Percentiles rank a stretch among this genome's conserved stretches.
Conservation (phyloP, 2,329 filamentous ascomycete species). For the Diaporthe sp. region DNA sequence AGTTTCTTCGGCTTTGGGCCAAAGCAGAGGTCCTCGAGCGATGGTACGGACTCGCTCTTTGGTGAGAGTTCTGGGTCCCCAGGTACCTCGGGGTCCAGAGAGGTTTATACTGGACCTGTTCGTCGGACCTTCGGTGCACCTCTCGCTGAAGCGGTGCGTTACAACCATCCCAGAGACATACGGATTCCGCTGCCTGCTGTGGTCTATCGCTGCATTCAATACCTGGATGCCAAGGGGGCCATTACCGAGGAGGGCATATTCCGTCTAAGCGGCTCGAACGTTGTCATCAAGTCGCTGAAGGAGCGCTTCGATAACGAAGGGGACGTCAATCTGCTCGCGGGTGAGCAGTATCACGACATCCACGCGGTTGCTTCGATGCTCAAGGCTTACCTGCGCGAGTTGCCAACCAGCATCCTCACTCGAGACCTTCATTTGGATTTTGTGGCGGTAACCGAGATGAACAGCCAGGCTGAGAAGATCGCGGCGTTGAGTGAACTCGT, state of each 20-base stretch:
- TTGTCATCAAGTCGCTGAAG: conserved; percentile 89
- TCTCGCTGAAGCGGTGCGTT: conserved; percentile 87
- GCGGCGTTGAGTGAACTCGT: conserved; percentile 82
- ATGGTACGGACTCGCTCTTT: conserved; percentile 69
- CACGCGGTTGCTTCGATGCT: conserved; percentile 94
- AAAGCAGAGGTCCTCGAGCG: conserved; percentile 69
- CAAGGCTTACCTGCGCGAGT: conserved; percentile 92
- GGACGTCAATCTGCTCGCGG: conserved; percentile 87
- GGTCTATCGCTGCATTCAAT: conserved; percentile 95
- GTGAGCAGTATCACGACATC: conserved; percentile 91
- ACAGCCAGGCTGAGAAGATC: conserved; percentile 82
- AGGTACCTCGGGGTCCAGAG: conserved; percentile 51
- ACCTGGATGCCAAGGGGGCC: conserved; percentile 85
- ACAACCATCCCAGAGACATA: conserved; percentile 79
- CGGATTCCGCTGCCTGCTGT: conserved; percentile 87
- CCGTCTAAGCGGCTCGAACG: conserved; percentile 94
- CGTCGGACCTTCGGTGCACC: conserved; percentile 87
- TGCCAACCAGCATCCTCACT: conserved; percentile 92
- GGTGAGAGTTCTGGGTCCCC: conserved; percentile 61
- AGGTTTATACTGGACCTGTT: conserved; percentile 64
- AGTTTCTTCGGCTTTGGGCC: conserved; percentile 79
- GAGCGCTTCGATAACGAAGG: conserved; percentile 95
- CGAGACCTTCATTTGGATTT: conserved; percentile 92
- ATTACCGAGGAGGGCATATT: conserved; percentile 94
- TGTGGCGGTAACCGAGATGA: conserved; percentile 83